Evolutionary conservation across 768 basidiomycete species (phyloP).

Genomic region (Polyporus arcularius): DNA sequence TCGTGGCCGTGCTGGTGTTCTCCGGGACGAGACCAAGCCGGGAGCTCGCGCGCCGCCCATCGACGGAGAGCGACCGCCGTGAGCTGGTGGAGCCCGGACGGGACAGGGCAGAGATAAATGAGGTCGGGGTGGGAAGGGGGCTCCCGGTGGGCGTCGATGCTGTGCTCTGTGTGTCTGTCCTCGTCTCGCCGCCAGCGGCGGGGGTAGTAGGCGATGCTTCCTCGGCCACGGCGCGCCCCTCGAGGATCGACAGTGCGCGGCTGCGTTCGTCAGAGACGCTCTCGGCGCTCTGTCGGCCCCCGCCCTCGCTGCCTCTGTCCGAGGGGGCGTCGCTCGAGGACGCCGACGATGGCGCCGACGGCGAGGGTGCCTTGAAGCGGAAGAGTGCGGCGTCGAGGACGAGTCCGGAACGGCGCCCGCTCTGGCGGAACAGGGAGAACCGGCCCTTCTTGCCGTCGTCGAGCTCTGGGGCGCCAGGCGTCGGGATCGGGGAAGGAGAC

Average conservation of each 20-base stretch:
- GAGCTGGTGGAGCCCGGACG: conserved; percentile 9
- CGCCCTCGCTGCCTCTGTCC: background rate
- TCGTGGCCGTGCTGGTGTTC: background rate
- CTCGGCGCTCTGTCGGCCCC: background rate
- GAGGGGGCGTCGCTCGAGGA: background rate
- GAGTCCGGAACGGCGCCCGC: background rate
- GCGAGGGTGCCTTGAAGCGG: background rate
- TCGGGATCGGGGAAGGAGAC: background rate
- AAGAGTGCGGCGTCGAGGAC: background rate
- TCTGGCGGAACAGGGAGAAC: background rate
- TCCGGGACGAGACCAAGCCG: background rate
- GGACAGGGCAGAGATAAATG: background rate
- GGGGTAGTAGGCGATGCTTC: background rate
- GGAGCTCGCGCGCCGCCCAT: background rate
- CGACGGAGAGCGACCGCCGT: conserved; percentile 1
- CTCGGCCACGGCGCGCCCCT: too few species aligned
- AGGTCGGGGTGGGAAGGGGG: background rate
- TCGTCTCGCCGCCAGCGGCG: background rate
- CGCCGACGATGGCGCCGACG: background rate
- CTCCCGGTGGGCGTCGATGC: background rate
- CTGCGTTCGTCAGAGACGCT: background rate
- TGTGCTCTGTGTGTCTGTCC: background rate
- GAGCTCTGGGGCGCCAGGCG: background rate
- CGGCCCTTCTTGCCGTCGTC: background rate
- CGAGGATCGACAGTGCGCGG: conserved; percentile 10